Evolutionary conservation across 805 yeast genomes (phyloP), one percentile per base, ranked within the genome.

Genomic region (Ogataea glucozyma): DNA sequence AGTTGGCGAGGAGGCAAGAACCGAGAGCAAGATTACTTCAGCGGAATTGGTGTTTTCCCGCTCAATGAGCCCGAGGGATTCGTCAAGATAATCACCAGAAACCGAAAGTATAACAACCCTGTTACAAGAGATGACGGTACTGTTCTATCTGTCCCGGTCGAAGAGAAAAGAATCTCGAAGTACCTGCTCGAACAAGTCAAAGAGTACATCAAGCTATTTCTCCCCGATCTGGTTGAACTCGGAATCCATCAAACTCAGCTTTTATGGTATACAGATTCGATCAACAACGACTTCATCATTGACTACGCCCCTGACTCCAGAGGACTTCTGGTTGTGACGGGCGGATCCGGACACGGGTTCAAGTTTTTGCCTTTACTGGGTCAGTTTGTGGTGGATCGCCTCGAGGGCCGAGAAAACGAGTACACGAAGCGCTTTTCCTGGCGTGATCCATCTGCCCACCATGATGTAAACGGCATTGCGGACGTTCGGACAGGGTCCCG

Each of bases 341-440:
- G 66, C 31, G 66, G 64, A 21, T 58, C 64, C 3, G 64, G 62
- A 2, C 66, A 62, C 49, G 65, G 57, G 2, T 62, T 62, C 47
- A 61, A 62, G 41, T 47, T 61, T 49, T 42, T 61, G 14, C 65
- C 66, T 5, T 60, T 58, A 3, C 36, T 60, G 17, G 65, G 64
- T 1, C 47, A 45, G 29, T 57, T 50, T 34, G 33, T 59, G 23
- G 62, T 61, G 17, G 56, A 60, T 40, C 54, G 55, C 20, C 35
- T 70, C 12, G 66, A 68, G 41, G 60, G 56, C 12, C 40, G 41
- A 31, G 59, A 44, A 19, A 57, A 56, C 30, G 50, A 52, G 11
- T 60, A 57, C 32, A 56, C 63, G 3, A 39, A 50, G 12, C 38
- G 49, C 4, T 64, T 64, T 53, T 47, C 49, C 24, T 64, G 69